A percentile compares a stretch with the other conserved stretches of the same genome.
phyloP scores from a whole-genome alignment of 2,329 filamentous ascomycete species.

The Ophiognomonia clavigignenti-juglandacearum region DNA sequence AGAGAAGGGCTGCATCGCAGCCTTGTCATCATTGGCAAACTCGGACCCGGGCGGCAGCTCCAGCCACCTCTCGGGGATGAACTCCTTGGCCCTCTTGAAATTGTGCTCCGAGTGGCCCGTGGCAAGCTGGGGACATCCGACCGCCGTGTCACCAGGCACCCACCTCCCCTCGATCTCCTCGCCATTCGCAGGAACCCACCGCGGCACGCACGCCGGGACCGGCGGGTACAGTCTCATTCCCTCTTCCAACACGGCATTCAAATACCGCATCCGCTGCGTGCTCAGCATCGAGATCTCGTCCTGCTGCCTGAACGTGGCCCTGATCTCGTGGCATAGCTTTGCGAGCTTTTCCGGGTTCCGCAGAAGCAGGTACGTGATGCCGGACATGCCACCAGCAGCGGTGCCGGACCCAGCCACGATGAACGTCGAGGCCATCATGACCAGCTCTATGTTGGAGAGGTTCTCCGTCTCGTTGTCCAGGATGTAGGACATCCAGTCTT shows the following conservation, averaged over 20 bases:
- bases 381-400: slow-evolving; percentile 35
- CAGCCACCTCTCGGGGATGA: slow-evolving; percentile 33
- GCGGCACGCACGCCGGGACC: slow-evolving; percentile 18
- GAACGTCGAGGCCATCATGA: slow-evolving; percentile 17
- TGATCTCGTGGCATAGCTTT: slow-evolving; percentile 24
- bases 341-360: slow-evolving; percentile 21
- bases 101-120: slow-evolving; percentile 26
- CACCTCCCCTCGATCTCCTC: slow-evolving; percentile 20
- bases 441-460: slow-evolving; percentile 16
- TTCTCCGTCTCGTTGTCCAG: slow-evolving; percentile 16
- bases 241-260: slow-evolving; percentile 28
- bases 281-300: slow-evolving; percentile 24
- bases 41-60: slow-evolving; percentile 13
- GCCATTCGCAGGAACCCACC: slow-evolving; percentile 14
- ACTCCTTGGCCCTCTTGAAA: slow-evolving; percentile 26
- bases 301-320: slow-evolving; percentile 20
- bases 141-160: slow-evolving; percentile 25
- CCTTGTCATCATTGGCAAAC: slow-evolving; percentile 3
- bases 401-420: slow-evolving; percentile 46
- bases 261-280: slow-evolving; percentile 23
- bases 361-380: slow-evolving; percentile 26
- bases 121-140: slow-evolving; percentile 26
- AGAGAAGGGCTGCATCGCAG: slow-evolving; percentile 7
- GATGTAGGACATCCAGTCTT: slow-evolving; percentile 18
- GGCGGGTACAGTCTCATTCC: slow-evolving; percentile 24